Evolutionary conservation across 345 rosid genomes (phyloP), one percentile per base, ranked within the genome.

Genomic region (Euphorbia peplus): DNA sequence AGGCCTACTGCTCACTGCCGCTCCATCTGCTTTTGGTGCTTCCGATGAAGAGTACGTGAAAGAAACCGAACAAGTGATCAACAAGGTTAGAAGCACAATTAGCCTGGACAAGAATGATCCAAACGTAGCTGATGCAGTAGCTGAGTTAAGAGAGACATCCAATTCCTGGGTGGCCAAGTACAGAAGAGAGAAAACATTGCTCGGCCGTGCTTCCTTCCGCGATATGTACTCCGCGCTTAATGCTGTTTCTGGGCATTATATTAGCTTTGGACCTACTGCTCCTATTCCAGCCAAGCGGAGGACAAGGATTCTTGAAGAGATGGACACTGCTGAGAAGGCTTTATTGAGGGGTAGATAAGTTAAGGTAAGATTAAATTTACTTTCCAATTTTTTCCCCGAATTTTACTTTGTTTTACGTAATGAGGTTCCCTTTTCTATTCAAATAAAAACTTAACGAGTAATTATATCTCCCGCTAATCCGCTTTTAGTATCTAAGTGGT

Each of bases 111-210:
- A 68, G 78, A 89, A 67, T 32, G 96, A 91, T 70, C 99, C 99
- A 1, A 90, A 81, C 44, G 87, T 89, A 62, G 90, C 95, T 0
- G 67, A 72, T 1, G 93, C 95, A 6, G 97, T 89, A 70, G 87
- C 97, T 44, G 93, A 80, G 21, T 78, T 95, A 0, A 87, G 96
- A 64, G 91, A 88, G 57, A 72, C 86, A 7, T 91, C 97, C 12
- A 95, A 95, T 64, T 74, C 80, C 0, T 95, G 99, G 99, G 97
- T 91, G 69, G 97, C 99, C 0, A 95, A 95, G 91, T 93, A 93
- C 68, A 69, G 96, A 76, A 87, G 85, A 73, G 97, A 93, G 91
- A 93, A 93, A 64, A 81, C 95, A 8, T 78, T 93, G 37, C 80
- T 93, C 2, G 97, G 96, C 11, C 85, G 88, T 67, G 41, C 88